Conservation (phyloP, 2,329 filamentous ascomycete species). For the Curvularia lunata region DNA sequence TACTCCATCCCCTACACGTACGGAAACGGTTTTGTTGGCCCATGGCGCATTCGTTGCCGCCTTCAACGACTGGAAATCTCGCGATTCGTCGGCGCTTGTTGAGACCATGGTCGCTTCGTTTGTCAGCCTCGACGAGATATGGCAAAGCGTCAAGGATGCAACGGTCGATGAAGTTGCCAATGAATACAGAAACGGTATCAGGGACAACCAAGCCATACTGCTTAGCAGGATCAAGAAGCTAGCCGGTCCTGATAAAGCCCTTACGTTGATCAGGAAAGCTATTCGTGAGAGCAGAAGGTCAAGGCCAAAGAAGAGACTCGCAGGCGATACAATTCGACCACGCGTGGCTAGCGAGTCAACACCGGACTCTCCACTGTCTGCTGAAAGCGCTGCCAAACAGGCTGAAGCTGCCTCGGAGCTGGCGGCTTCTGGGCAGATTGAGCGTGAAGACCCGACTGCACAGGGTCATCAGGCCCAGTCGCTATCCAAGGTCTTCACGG, state of each 20-base stretch:
- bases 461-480: constrained; percentile 52
- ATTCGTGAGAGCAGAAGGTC: constrained; percentile 73
- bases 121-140: constrained; percentile 82
- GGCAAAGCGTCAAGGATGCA: constrained; percentile 81
- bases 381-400: constrained; percentile 47
- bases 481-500: constrained; percentile 62
- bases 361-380: constrained; percentile 34
- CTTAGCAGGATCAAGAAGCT: constrained; percentile 81
- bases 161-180: constrained; percentile 74
- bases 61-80: constrained; percentile 83
- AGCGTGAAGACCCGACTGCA: constrained; percentile 17
- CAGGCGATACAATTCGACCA: constrained; percentile 70
- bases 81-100: constrained; percentile 77
- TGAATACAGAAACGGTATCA: constrained; percentile 80
- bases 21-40: constrained; percentile 68
- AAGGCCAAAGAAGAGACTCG: constrained; percentile 68
- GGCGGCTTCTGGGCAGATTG: constrained; percentile 28
- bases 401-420: constrained; percentile 42
- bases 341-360: constrained; percentile 62
- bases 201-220: constrained; percentile 79
- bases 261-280: constrained; percentile 75
- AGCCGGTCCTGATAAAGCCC: constrained; percentile 73
- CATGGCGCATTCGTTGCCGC: constrained; percentile 78
- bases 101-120: constrained; percentile 88
- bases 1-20: constrained; percentile 67